Evolutionary conservation across 495 filamentous ascomycete genomes (phyloP).

Genomic region (Umbilicaria muhlenbergii): DNA sequence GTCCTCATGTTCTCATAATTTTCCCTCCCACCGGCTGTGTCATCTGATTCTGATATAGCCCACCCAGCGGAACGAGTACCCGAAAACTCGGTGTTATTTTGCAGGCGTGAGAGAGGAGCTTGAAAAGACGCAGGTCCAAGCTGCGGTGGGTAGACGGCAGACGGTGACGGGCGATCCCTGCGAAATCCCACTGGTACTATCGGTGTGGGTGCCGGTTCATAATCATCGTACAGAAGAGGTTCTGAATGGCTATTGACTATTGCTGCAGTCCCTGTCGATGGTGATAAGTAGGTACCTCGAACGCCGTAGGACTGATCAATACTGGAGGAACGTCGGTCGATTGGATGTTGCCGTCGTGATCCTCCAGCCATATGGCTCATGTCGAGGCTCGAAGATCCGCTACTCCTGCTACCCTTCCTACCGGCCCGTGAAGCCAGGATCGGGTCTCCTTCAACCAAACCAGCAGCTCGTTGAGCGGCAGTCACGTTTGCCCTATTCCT

Average conservation of each 20-base stretch:
- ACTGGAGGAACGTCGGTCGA: slow-evolving; percentile 55
- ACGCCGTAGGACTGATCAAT: slow-evolving; percentile 49
- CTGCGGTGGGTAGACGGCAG: slow-evolving; percentile 21
- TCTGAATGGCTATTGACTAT: slow-evolving; percentile 12
- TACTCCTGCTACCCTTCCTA: slow-evolving; percentile 58
- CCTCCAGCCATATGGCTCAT: slow-evolving; percentile 30
- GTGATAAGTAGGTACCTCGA: slow-evolving; percentile 3
- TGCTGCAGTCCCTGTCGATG: slow-evolving; percentile 2
- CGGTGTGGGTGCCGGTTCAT: slow-evolving; percentile 80
- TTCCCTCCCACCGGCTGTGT: no score
- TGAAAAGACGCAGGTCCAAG: slow-evolving; percentile 25
- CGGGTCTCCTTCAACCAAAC: background rate
- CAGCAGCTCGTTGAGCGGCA: slow-evolving; percentile 19
- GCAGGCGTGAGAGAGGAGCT: slow-evolving; percentile 8
- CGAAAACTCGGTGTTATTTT: background rate
- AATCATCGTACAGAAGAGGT: slow-evolving; percentile 32
- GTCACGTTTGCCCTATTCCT: slow-evolving; percentile 19
- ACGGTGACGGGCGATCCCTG: slow-evolving; percentile 27
- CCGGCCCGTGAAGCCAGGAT: slow-evolving; percentile 9
- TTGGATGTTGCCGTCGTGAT: slow-evolving; percentile 38
- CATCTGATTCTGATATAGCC: no score
- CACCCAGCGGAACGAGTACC: no score
- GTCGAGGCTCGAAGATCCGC: slow-evolving; percentile 54
- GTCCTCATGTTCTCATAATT: no score
- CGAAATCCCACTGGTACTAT: slow-evolving; percentile 72